These are phyloP conservation scores for Stephania japonica DNA, from an alignment of 164 flowering plant genomes.

Conservation along the genomic window DNA sequence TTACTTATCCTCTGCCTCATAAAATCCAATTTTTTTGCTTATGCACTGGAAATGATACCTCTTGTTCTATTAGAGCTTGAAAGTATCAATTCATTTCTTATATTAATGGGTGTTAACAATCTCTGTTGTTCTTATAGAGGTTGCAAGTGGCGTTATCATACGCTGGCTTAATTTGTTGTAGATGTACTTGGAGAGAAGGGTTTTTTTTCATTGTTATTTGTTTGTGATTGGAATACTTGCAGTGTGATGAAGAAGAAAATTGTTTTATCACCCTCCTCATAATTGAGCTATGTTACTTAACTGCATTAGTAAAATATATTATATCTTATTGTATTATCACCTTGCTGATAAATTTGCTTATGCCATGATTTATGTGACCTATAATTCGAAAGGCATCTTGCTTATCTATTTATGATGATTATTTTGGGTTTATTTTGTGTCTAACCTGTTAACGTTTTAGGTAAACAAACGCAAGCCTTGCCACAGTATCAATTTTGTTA, in stretches of 20 bases:
- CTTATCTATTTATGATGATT: neutral
- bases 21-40: too few species aligned
- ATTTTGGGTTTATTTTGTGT: conserved; percentile 3
- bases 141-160: too few species aligned
- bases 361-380: neutral
- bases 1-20: too few species aligned
- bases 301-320: neutral
- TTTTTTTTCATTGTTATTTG: too few species aligned
- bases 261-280: neutral
- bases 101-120: too few species aligned
- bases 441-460: conserved; percentile 28
- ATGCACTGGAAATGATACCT: too few species aligned
- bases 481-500: conserved; percentile 83
- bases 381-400: neutral
- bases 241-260: neutral
- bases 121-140: too few species aligned
- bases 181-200: neutral
- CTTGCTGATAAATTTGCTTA: neutral
- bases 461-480: conserved; percentile 89
- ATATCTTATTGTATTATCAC: neutral
- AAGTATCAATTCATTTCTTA: too few species aligned
- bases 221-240: neutral
- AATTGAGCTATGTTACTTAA: neutral
- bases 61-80: too few species aligned
- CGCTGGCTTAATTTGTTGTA: too few species aligned